Evolutionary conservation across 1,284 basidiomycete genomes (phyloP), one percentile per base, ranked within the genome.

Genomic region (Austroboletus niveus): DNA sequence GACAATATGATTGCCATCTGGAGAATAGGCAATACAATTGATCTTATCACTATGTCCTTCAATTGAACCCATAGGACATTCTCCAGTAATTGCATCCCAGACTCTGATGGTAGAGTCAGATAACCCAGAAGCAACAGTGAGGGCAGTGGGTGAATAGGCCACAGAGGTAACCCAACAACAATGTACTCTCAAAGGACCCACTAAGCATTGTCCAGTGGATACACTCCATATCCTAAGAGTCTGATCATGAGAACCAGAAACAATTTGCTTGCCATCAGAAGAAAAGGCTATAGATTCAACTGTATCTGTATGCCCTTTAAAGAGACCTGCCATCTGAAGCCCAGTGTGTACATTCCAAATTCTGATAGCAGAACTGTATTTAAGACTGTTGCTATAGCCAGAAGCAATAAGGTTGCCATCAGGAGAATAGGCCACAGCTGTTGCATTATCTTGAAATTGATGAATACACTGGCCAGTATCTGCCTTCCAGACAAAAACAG

Each of bases 391-490:
- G 17, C 17, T 17, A 17, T 57, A 50, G 4, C 46, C 51, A 57
- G 57, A 57, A 15, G 17, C 41, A 49, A 61, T 39, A 5, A 45
- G 22, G 3, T 8, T 27, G 4, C 53, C 47, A 62, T 62, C 41
- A 45, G 61, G 53, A 0, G 56, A 64, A 39, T 54, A 64, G 36
- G 36, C 45, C 48, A 62, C 32, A 49, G 50, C 0, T 7, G 0
- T 1, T 36, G 48, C 49, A 2, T 64, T 49, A 1, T 22, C 5
- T 4, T 56, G 47, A 1, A 47, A 17, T 42, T 54, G 50, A 30
- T 45, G 7, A 64, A 32, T 15, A 50, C 51, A 60, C 8, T 60
- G 59, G 1, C 57, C 61, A 60, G 59, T 62, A 27, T 45, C 47
- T 45, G 60, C 15, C 22, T 4, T 24, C 22, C 22, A 24, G 22